Base-by-base conservation (phyloP, 768 basidiomycete species). In the Podaxis mareebaensis region DNA sequence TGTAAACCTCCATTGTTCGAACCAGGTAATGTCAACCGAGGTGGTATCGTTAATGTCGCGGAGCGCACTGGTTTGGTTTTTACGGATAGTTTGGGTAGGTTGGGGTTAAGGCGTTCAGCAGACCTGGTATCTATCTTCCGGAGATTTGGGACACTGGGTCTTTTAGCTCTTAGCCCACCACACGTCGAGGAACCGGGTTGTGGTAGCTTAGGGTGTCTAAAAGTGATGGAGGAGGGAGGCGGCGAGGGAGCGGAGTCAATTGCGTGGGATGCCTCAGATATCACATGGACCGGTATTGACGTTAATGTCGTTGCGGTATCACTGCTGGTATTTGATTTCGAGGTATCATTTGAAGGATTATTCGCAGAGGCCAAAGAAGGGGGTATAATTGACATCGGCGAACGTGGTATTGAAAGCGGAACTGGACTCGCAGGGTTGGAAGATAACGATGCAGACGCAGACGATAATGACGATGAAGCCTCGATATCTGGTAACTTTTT, bases 41-140 rank as follows among this genome's bases (percentile, higher is more conserved):
- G 82, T 26, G 87, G 85, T 7, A 83, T 79, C 39, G 81, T 71
- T 22, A 90, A 77, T 0, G 89, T 88, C 11, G 81, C 83, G 1
- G 89, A 85, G 60, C 82, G 84, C 54, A 79, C 73, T 22, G 87
- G 87, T 64, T 82, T 74, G 57, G 84, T 85, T 64, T 84, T 87
- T 26, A 87, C 80, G 26, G 83, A 86, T 13, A 91, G 81, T 70
- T 83, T 86, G 54, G 88, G 85, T 3, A 83, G 76, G 58, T 79
- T 74, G 36, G 62, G 74, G 66, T 69, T 77, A 58, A 83, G 79
- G 38, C 77, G 78, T 70, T 85, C 85, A 20, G 80, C 78, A 3
- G 83, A 85, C 65, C 78, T 81, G 22, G 90, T 91, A 67, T 87
- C 83, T 28, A 90, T 72, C n/a, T 77, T 77, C 22, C 86, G 80